Evolutionary conservation across 2,329 filamentous ascomycete species (phyloP), one percentile per base, ranked within the genome.

Genomic region (Biscogniauxia marginata): DNA sequence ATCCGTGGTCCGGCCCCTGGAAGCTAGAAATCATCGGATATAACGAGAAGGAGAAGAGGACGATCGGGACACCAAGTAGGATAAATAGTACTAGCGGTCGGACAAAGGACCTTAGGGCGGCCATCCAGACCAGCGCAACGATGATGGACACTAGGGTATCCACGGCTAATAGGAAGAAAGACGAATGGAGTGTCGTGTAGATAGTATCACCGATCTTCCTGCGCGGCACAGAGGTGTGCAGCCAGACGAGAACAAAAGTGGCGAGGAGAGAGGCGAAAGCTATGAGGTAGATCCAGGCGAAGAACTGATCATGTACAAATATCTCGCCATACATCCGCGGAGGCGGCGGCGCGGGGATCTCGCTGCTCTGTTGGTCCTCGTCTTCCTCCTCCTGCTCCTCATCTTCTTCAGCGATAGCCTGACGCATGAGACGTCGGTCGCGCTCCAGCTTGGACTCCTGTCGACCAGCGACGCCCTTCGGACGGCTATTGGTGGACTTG

Each of bases 1-100:
- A 74, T n/a, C 91, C 91, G 57, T 89, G 82, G 70, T 85, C 88
- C 24, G 80, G 77, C 2, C 91, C 90, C 68, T 91, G 87, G 74
- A 91, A 96, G 67, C 93, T 97, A 34, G 91, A 90, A 51, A 96
- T 84, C 63, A 99, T 87, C 0, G 95, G 89, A 70, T 98, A 98
- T 30, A 99, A 75, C 24, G 90, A 93, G 71, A 98, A 97, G 0
- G 91, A 92, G 61, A 95, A 84, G 56, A 97, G 82, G 23, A 97
- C 88, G 60, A 93, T 77, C 0, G 95, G 95, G 16, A 97, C 92
- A 0, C 90, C 89, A 44, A 97, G 77, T 39, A 97, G 75, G 60
- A 97, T 90, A 54, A 90, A 74, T 63, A 87, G 86, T 52, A 97
- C 90, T 52, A 98, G 77, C n/a, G 87, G 85, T 54, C 90, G 85